Percentiles rank a stretch among this genome's conserved stretches.
Conservation (phyloP, 805 yeast genomes). For the Isabelozyma pseudorhagii region DNA sequence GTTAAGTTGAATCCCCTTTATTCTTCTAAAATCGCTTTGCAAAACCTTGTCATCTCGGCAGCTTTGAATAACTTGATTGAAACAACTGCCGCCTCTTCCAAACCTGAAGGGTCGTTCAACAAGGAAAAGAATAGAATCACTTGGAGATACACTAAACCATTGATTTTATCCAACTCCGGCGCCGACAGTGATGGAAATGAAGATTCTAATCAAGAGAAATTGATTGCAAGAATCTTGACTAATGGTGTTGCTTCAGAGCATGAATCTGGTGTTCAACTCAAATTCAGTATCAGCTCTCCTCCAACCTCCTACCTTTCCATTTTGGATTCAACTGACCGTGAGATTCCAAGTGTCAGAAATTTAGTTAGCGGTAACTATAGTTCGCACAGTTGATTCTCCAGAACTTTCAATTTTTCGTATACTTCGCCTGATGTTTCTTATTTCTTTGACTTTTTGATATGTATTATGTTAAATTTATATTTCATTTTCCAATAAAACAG, state of each 20-base stretch:
- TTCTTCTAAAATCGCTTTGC: slow-evolving; percentile 36
- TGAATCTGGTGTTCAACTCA: slow-evolving; percentile 68
- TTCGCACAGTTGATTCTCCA: slow-evolving; percentile 24
- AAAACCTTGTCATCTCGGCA: slow-evolving; percentile 62
- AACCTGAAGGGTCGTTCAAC: slow-evolving; percentile 90
- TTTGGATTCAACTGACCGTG: slow-evolving; percentile 20
- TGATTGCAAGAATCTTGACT: slow-evolving; percentile 85
- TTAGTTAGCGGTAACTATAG: slow-evolving; percentile 49
- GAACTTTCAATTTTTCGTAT: neutral
- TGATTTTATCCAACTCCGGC: slow-evolving; percentile 30
- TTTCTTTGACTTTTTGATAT: neutral
- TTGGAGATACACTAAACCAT: slow-evolving; percentile 61
- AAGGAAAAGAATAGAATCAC: slow-evolving; percentile 82
- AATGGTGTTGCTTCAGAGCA: slow-evolving; percentile 68
- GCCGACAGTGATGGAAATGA: slow-evolving; percentile 7
- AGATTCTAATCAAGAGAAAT: slow-evolving; percentile 49
- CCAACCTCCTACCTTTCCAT: slow-evolving; percentile 43
- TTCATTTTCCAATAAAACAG: slow-evolving; percentile 10
- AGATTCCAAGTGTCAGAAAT: slow-evolving; percentile 44
- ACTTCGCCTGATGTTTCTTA: neutral
- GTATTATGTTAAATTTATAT: neutral
- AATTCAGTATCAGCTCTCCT: slow-evolving; percentile 50
- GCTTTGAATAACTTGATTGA: slow-evolving; percentile 57
- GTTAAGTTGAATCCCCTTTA: slow-evolving; percentile 54
- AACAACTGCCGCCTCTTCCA: slow-evolving; percentile 73